Evolutionary conservation across 2,329 filamentous ascomycete genomes (phyloP).

Genomic region (Pseudogymnoascus sp.): DNA sequence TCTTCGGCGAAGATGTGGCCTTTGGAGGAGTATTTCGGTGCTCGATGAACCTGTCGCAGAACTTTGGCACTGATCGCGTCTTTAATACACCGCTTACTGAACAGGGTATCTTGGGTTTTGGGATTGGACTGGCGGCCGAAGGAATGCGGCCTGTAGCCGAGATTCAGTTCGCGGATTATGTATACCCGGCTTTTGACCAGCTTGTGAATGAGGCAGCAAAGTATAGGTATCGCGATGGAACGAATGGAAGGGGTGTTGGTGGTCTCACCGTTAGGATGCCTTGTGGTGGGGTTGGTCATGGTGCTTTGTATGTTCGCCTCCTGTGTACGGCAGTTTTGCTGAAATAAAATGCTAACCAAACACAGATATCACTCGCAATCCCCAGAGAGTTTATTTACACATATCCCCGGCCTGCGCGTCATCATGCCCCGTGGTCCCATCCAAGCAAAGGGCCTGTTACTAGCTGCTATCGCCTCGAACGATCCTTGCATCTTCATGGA

Average conservation of each 20-base stretch:
- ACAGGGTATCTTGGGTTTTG: constrained; percentile 91
- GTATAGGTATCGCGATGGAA: constrained; percentile 60
- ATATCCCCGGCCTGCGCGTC: constrained; percentile 63
- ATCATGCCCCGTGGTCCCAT: constrained; percentile 64
- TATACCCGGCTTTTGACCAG: constrained; percentile 72
- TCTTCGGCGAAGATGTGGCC: constrained; percentile 95
- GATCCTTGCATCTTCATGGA: constrained; percentile 73
- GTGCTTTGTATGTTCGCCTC: constrained; percentile 48
- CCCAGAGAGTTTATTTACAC: constrained; percentile 64
- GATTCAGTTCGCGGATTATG: constrained; percentile 74
- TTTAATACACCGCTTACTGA: constrained; percentile 96
- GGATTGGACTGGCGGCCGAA: constrained; percentile 80
- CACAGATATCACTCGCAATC: constrained; percentile 63
- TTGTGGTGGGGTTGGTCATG: constrained; percentile 65
- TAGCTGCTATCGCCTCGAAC: constrained; percentile 55
- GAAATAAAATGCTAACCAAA: not conserved
- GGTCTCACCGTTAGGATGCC: constrained; percentile 68
- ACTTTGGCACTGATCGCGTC: constrained; percentile 80
- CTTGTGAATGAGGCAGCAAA: constrained; percentile 73
- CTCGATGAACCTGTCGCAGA: constrained; percentile 82
- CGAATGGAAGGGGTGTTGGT: constrained; percentile 50
- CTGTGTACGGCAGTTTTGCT: too few relatives aligned
- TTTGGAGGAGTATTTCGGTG: constrained; percentile 96
- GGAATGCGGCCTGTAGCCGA: constrained; percentile 91
- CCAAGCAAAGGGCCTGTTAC: constrained; percentile 65